Evolutionary conservation across 768 basidiomycete genomes (phyloP).

Genomic region (Boletus rubroflammeus): DNA sequence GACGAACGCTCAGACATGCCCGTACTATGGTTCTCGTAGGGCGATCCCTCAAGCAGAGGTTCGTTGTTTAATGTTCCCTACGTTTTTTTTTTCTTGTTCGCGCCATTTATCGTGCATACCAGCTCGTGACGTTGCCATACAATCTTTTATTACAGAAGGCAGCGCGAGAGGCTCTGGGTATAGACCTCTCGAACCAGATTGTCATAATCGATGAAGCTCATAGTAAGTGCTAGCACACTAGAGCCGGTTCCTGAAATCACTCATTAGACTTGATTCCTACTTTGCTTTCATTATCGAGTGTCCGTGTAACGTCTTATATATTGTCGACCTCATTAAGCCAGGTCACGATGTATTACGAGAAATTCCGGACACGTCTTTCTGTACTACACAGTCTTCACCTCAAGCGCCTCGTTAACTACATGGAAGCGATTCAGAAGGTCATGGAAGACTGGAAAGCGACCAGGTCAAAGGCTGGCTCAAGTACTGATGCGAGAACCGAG

Average conservation of each 20-base stretch:
- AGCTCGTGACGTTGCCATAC: slow-evolving; percentile 93
- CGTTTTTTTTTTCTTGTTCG: not conserved
- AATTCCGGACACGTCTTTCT: slow-evolving; percentile 76
- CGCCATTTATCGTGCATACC: not conserved
- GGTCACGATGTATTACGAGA: slow-evolving; percentile 69
- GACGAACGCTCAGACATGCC: slow-evolving; percentile 66
- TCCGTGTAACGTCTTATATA: slow-evolving; percentile 52
- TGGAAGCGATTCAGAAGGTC: slow-evolving; percentile 65
- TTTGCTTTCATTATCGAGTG: slow-evolving; percentile 80
- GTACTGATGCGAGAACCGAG: slow-evolving; percentile 37
- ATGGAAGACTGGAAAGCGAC: slow-evolving; percentile 47
- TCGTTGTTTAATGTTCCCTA: slow-evolving; percentile 6
- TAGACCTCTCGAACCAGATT: slow-evolving; percentile 79
- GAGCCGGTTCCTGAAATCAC: not conserved
- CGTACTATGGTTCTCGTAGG: slow-evolving; percentile 87
- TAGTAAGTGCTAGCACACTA: slow-evolving; percentile 51
- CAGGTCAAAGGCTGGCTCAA: slow-evolving; percentile 15
- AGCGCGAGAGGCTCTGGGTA: slow-evolving; percentile 83
- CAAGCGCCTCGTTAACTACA: slow-evolving; percentile 69
- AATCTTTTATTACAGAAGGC: slow-evolving; percentile 82
- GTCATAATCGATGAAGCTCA: slow-evolving; percentile 96
- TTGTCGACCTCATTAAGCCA: slow-evolving; percentile 67
- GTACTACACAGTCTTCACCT: slow-evolving; percentile 73
- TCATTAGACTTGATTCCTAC: slow-evolving; percentile 81
- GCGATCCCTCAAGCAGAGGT: slow-evolving; percentile 93